These are phyloP conservation scores for Rhizodiscina lignyota DNA, from an alignment of 495 filamentous ascomycete species.

Conservation along the genomic window DNA sequence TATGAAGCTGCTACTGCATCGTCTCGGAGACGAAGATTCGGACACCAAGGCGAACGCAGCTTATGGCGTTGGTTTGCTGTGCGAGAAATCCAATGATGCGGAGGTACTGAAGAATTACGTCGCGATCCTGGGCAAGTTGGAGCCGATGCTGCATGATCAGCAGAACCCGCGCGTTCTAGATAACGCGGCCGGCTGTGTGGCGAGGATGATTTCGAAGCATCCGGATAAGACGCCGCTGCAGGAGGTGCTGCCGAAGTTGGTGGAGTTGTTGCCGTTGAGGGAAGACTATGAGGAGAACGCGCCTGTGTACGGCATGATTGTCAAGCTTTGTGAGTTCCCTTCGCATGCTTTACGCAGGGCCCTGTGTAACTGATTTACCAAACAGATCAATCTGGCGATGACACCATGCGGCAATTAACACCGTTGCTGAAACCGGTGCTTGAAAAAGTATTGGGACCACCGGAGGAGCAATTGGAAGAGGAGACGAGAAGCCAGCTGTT, in stretches of 20 bases:
- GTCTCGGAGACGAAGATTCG: slow-evolving; percentile 73
- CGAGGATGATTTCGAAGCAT: slow-evolving; percentile 76
- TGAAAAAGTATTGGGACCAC: slow-evolving; percentile 58
- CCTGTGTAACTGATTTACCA: slow-evolving; percentile 11
- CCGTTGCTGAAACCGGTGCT: slow-evolving; percentile 64
- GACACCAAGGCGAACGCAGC: slow-evolving; percentile 92
- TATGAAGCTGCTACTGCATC: slow-evolving; percentile 69
- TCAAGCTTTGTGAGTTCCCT: slow-evolving; percentile 56
- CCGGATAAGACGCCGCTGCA: slow-evolving; percentile 60
- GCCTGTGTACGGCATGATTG: slow-evolving; percentile 74
- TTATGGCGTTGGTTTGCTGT: slow-evolving; percentile 72
- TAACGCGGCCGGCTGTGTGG: slow-evolving; percentile 85
- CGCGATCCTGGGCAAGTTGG: slow-evolving; percentile 64
- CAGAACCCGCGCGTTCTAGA: slow-evolving; percentile 47
- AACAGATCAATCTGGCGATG: slow-evolving; percentile 53
- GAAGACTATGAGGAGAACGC: slow-evolving; percentile 96
- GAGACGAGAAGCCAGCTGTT: slow-evolving; percentile 55
- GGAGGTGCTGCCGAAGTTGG: slow-evolving; percentile 66
- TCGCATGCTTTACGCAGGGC: neutral
- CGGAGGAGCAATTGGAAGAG: slow-evolving; percentile 68
- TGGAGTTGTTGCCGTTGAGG: slow-evolving; percentile 67
- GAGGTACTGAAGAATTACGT: slow-evolving; percentile 57
- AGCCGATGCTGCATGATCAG: slow-evolving; percentile 60
- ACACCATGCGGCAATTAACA: slow-evolving; percentile 59
- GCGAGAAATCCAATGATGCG: slow-evolving; percentile 57